Conservation (phyloP, 179 eudicot species). For the Silene noctiflora region DNA sequence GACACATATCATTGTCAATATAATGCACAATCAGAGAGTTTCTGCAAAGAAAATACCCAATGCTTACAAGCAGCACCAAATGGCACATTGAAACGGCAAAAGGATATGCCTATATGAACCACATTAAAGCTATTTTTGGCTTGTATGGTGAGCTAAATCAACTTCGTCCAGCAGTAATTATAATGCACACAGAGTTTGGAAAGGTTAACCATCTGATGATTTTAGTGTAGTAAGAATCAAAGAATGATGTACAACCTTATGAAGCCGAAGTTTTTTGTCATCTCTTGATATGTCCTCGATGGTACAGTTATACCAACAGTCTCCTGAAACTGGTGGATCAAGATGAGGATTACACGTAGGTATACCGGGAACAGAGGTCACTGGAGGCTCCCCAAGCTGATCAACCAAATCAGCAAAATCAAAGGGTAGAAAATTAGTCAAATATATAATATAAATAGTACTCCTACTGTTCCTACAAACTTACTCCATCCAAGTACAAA, state of each 20-base stretch:
- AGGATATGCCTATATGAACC: background rate
- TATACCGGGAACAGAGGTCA: conserved; percentile 45
- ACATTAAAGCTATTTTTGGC: background rate
- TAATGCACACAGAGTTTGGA: background rate
- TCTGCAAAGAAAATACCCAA: background rate
- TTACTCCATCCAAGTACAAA: background rate
- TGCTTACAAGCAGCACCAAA: background rate
- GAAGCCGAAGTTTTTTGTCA: conserved; percentile 71
- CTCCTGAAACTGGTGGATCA: conserved; percentile 74
- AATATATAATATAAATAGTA: conserved; percentile 4
- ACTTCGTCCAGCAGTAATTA: background rate
- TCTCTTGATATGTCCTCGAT: conserved; percentile 68
- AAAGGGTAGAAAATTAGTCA: conserved; percentile 8
- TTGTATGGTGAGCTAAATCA: background rate
- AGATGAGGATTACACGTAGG: conserved; percentile 74
- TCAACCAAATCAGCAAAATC: background rate
- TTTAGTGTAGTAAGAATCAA: conserved; percentile 12
- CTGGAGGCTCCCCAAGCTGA: conserved; percentile 91
- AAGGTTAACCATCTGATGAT: background rate
- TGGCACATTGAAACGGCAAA: conserved; percentile 2
- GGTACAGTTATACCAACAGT: conserved; percentile 95
- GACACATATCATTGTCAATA: background rate
- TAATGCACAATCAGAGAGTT: background rate
- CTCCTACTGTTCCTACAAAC: background rate
- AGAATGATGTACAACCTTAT: conserved; percentile 51